Evolutionary conservation across 495 filamentous ascomycete species (phyloP), one percentile per base, ranked within the genome.

Genomic region (Tuber borchii): DNA sequence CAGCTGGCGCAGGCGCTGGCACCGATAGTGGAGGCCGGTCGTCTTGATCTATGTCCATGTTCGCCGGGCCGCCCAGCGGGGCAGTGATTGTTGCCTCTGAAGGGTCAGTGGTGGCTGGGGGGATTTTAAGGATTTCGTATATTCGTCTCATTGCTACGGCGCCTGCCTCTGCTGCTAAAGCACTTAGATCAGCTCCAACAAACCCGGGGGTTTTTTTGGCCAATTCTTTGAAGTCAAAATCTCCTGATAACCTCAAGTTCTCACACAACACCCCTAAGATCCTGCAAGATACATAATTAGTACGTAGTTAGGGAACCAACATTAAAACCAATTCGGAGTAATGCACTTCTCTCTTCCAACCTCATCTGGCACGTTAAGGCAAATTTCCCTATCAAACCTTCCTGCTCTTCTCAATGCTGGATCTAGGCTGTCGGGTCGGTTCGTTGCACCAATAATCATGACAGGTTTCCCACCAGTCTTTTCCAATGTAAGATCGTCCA

Each of bases 201-300:
- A 96, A 99, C 3, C 95, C 95, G 0, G 96, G 93, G 0, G 95
- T 98, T 81, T 90, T 87, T 83, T 94, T 97, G 14, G 95, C 95
- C 14, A 98, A 86, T n/a, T 87, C 85, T 72, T 87, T 87, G 79
- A 94, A 93, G 80, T 97, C 88, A 39, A 99, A 87, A 78, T 95
- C 91, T 26, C 88, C 88, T 14, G 88, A 87, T 39, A 97, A 81
- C 2, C 86, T 87, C 80, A 91, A 87, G 72, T 92, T 90, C 75
- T 91, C 86, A 2, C 93, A 92, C 71, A 97, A 87, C 0, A 93
- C 91, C 39, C 89, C 87, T 45, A 99, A 86, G 71, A 99, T 98
- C 74, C 80, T 82, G 46, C 45, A 31, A 31, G 56, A 31, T 0
- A 65, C 56, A 34, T 7, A 19, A 65, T 65, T 8, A 65, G 31